Conservation (phyloP, 1,284 basidiomycete species). For the Gastroboletus turbinatus region DNA sequence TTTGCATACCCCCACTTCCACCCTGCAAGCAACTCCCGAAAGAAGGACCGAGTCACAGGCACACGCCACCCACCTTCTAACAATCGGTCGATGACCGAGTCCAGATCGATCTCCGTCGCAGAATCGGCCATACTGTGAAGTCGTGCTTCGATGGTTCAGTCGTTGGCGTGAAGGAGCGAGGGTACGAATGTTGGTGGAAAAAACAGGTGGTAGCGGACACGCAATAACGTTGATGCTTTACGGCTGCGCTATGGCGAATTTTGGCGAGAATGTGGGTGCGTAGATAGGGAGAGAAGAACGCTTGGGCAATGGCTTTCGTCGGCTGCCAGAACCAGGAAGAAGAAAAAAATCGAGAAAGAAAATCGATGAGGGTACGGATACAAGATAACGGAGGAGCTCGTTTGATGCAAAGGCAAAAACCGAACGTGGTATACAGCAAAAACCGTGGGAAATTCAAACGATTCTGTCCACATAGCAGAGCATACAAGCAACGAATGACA, state of each 20-base stretch:
- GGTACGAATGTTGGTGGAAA: constrained; percentile 23
- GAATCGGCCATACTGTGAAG: constrained; percentile 54
- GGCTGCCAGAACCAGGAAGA: constrained; percentile 27
- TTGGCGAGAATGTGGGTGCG: constrained; percentile 14
- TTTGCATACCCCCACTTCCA: constrained; percentile 7
- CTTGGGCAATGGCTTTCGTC: constrained; percentile 18
- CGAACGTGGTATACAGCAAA: constrained; percentile 31
- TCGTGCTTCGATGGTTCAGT: constrained; percentile 15
- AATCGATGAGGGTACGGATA: constrained; percentile 36
- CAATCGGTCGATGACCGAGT: constrained; percentile 96
- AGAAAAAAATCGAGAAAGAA: constrained; percentile 12
- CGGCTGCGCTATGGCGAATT: constrained; percentile 21
- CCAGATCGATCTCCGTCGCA: constrained; percentile 89
- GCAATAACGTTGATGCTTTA: constrained; percentile 25
- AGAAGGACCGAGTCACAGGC: constrained; percentile 24
- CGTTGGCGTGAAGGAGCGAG: constrained; percentile 18
- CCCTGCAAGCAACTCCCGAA: constrained; percentile 6
- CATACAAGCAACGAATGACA: background rate
- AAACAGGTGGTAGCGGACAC: constrained; percentile 16
- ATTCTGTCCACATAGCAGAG: background rate
- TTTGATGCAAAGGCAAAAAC: constrained; percentile 37
- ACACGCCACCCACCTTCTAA: constrained; percentile 82
- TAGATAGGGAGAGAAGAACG: background rate
- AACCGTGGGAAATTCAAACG: constrained; percentile 28
- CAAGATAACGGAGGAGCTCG: constrained; percentile 36